Evolutionary conservation across 2,329 filamentous ascomycete species (phyloP).

Genomic region (Xylaria polymorpha): DNA sequence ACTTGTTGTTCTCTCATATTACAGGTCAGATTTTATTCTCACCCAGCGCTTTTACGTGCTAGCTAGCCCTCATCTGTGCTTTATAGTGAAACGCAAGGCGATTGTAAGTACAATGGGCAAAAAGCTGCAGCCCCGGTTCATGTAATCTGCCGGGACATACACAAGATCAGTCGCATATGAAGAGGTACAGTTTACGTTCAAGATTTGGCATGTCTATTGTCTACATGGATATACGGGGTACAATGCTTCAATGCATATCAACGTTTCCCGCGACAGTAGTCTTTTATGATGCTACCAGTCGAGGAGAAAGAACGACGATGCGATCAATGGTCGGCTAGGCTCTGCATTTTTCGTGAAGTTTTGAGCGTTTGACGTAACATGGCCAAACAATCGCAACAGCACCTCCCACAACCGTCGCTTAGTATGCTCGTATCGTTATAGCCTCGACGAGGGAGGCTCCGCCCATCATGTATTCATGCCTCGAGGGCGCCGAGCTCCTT

Average conservation of each 20-base stretch:
- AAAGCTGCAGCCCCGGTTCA: background rate
- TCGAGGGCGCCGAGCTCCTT: constrained; percentile 70
- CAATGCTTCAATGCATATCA: background rate
- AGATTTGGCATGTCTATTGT: constrained; percentile 26
- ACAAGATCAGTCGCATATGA: background rate
- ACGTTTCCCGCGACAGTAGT: background rate
- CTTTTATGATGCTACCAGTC: background rate
- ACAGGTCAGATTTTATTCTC: too few species aligned
- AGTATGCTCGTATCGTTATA: constrained; percentile 14
- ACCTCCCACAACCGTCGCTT: background rate
- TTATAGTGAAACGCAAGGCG: too few species aligned
- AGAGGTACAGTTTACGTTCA: background rate
- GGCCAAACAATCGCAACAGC: background rate
- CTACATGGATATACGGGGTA: constrained; percentile 9
- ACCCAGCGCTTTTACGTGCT: too few species aligned
- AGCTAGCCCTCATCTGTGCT: too few species aligned
- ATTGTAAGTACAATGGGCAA: too few species aligned
- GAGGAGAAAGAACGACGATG: background rate
- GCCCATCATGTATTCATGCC: constrained; percentile 53
- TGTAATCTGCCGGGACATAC: background rate
- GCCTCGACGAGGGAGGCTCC: constrained; percentile 22
- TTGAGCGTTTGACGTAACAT: constrained; percentile 4
- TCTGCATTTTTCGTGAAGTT: constrained; percentile 1
- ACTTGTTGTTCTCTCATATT: too few species aligned
- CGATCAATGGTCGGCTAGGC: background rate